Base-by-base conservation (phyloP, 176 grass and related monocot species). In the Tuctoria greenei region DNA sequence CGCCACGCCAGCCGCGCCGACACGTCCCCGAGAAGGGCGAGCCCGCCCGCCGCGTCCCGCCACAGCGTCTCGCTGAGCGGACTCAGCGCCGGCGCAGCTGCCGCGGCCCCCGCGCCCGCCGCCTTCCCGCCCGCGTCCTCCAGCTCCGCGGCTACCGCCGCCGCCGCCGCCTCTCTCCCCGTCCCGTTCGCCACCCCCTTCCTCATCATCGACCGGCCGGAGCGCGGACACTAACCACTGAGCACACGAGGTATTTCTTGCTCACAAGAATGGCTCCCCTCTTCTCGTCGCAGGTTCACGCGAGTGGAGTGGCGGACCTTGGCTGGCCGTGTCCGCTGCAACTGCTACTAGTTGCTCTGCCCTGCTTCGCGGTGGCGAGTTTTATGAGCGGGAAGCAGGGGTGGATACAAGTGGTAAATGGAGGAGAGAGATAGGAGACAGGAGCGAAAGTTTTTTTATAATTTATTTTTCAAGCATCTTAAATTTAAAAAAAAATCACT, bases 31-130 rank as follows among this genome's bases (percentile, higher is more conserved):
- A 95, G 78, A 77, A 92, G 44, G 34, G 69, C 20, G 2, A 41
- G 54, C 36, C 54, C 16, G 62, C 72, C 31, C 42, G 69, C 77
- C 88, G 73, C 71, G 62, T 95, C 91, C 73, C 79, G 84, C 95
- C 95, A 95, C 65, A 99, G 89, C n/a, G 95, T 95, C 85, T 98
- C 91, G 69, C 95, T 99, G 2, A 99, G 91, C 70, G 95, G 95
- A 77, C 91, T 95, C 35, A 97, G 83, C 66, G 79, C 83, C 41
- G 64, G 83, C 61, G 75, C 78, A 35, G 64, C 27, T 46, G 71
- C 70, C 45, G 67, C 91, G n/a, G n/a, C n/a, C n/a, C n/a, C n/a
- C 0, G 69, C 81, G 4, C 50, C 88, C 64, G 75, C 67, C 31
- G 31, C 31, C 31, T 31, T 31, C 31, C 31, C 31, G 45, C 45